phyloP scores from a whole-genome alignment of 2,329 filamentous ascomycete species.

The Ramularia endophylla region DNA sequence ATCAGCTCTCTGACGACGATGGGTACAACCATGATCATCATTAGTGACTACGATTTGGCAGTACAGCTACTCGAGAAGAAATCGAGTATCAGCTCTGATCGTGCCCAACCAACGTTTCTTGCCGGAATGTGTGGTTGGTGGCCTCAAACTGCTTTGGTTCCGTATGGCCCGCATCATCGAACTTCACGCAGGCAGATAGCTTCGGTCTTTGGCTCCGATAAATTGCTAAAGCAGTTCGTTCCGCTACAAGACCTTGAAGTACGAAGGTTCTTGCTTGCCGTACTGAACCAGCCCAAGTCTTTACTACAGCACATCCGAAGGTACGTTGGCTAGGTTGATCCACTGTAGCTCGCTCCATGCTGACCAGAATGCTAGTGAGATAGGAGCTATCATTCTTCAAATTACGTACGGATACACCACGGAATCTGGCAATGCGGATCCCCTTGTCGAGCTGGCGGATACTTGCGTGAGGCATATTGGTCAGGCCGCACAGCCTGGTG shows the following conservation, averaged over 20 bases:
- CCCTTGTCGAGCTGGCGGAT: constrained; percentile 39
- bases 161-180: constrained; percentile 7
- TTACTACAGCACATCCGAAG: constrained; percentile 39
- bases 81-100: constrained; percentile 32
- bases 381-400: constrained; percentile 39
- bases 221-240: constrained; percentile 35
- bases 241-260: constrained; percentile 45
- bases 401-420: constrained; percentile 44
- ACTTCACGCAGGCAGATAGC: constrained; percentile 42
- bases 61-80: constrained; percentile 36
- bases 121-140: constrained; percentile 28
- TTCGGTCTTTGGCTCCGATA: constrained; percentile 42
- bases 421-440: constrained; percentile 36
- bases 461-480: constrained; percentile 38
- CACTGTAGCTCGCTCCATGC: not conserved
- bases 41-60: constrained; percentile 35
- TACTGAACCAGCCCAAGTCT: constrained; percentile 33
- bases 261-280: constrained; percentile 39
- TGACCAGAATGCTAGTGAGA: constrained; percentile 17
- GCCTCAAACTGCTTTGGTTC: constrained; percentile 24
- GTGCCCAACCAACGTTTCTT: constrained; percentile 27
- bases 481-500: constrained; percentile 36
- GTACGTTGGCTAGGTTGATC: constrained; percentile 1
- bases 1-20: constrained; percentile 37
- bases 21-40: constrained; percentile 38